A percentile compares a stretch with the other conserved stretches of the same genome.
Evolutionary conservation across 2,329 filamentous ascomycete species (phyloP).

Genomic region (Fusarium nygamai): DNA sequence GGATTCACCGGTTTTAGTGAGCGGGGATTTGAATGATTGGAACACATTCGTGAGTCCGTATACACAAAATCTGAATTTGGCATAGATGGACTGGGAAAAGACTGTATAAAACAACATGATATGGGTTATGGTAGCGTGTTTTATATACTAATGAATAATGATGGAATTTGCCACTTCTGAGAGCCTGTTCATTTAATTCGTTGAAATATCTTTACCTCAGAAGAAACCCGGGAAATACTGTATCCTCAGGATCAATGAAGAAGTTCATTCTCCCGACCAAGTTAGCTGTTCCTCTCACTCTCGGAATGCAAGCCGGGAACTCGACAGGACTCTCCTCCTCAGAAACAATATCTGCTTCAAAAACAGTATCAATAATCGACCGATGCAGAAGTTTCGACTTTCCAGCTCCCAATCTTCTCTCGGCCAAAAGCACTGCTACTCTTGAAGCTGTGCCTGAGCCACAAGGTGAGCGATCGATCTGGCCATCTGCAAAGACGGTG

Average conservation of each 20-base stretch:
- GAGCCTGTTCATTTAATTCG: rapidly evolving
- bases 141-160: conserved; percentile 9
- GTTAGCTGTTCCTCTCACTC: conserved; percentile 21
- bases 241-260: conserved; percentile 24
- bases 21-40: conserved; percentile 38
- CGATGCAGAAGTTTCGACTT: conserved; percentile 6
- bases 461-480: conserved; percentile 42
- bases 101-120: background rate
- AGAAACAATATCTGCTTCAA: conserved; percentile 26
- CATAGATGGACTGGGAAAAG: background rate
- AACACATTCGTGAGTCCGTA: conserved; percentile 41
- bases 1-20: background rate
- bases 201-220: background rate
- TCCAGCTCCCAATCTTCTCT: background rate
- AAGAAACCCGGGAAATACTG: conserved; percentile 24
- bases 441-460: conserved; percentile 40
- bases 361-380: conserved; percentile 16
- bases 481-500: conserved; percentile 41
- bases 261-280: conserved; percentile 32
- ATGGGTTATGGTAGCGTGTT: background rate
- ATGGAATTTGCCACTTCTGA: background rate
- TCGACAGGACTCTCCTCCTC: conserved; percentile 19
- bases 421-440: conserved; percentile 15
- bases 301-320: conserved; percentile 30
- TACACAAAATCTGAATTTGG: conserved; percentile 43